Base-by-base conservation (phyloP, 495 filamentous ascomycete species). In the Penicillium coprophilum region DNA sequence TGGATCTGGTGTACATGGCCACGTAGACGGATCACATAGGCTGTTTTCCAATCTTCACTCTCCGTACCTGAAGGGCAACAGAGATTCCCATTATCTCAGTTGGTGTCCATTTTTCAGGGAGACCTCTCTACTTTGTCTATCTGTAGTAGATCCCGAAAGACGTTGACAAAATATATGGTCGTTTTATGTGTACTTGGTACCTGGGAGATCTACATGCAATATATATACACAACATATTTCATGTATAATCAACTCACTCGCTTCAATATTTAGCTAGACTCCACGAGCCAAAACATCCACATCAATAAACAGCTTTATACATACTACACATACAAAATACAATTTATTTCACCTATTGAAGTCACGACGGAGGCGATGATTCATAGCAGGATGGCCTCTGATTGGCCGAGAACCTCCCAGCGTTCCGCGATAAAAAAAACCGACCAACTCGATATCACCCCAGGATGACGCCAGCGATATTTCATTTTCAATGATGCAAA, bases 401-500 rank as follows among this genome's bases (percentile, higher is more conserved):
- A 64, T 64, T 64, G 62, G 62, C 31, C 21, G 31, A 36, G 38
- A 9, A 39, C 48, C 17, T 27, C 21, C 43, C 44, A 49, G 11
- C 12, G 44, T 47, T 54, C 62, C 62, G 62, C 62, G 20, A 57
- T 57, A 56, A 48, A 57, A 65, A 64, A 65, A 64, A 53, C 46
- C 17, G 36, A 30, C 49, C 38, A 43, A 31, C 23, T 19, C 54
- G 41, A 43, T 46, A 56, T 56, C 62, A 28, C 21, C 38, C 24
- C 30, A 46, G 36, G 4, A 49, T 53, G 53, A 12, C 32, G 57
- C 45, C 34, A 46, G 43, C 41, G 30, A 32, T 19, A 28, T 10
- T 32, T 19, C 36, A 48, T 39, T 30, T 20, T 54, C 46, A 53
- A 68, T 57, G 63, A 71, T 71, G 73, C 72, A 74, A 68, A 56